A percentile compares a stretch with the other conserved stretches of the same genome.
phyloP scores from a whole-genome alignment of 371 early-diverging fungal species.

The Amoeboaphelidium protococcarum region DNA sequence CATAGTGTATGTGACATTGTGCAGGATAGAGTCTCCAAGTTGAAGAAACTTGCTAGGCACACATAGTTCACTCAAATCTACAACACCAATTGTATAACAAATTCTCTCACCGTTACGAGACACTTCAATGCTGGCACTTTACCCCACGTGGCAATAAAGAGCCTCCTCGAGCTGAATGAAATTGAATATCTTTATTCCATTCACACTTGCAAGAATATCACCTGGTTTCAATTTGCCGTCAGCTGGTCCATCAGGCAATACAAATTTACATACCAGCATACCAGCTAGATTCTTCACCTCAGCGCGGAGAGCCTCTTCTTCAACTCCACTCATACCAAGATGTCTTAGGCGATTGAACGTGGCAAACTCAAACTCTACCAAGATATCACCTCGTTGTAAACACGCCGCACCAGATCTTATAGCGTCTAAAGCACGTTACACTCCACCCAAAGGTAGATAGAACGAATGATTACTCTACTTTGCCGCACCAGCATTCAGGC shows the following conservation, averaged over 20 bases:
- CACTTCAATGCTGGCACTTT: conserved; percentile 24
- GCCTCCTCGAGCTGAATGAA: conserved; percentile 54
- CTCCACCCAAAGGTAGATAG: conserved; percentile 40
- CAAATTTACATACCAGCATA: not conserved
- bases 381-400: conserved; percentile 64
- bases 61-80: conserved; percentile 10
- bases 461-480: conserved; percentile 9
- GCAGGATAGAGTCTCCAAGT: conserved; percentile 55
- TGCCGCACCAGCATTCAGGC: conserved; percentile 42
- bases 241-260: conserved; percentile 1
- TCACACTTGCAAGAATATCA: not conserved
- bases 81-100: conserved; percentile 20
- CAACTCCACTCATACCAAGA: conserved; percentile 21
- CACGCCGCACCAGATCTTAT: not conserved
- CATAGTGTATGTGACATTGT: conserved; percentile 59
- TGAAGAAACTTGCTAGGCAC: conserved; percentile 44
- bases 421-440: conserved; percentile 37
- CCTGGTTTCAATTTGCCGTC: conserved; percentile 1
- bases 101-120: conserved; percentile 36
- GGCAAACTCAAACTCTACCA: conserved; percentile 40
- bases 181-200: conserved; percentile 25
- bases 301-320: not conserved
- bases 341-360: conserved; percentile 45
- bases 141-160: conserved; percentile 36
- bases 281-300: not conserved